Conservation (phyloP, 176 grass and related monocot species). For the Eragrostis nindensis region DNA sequence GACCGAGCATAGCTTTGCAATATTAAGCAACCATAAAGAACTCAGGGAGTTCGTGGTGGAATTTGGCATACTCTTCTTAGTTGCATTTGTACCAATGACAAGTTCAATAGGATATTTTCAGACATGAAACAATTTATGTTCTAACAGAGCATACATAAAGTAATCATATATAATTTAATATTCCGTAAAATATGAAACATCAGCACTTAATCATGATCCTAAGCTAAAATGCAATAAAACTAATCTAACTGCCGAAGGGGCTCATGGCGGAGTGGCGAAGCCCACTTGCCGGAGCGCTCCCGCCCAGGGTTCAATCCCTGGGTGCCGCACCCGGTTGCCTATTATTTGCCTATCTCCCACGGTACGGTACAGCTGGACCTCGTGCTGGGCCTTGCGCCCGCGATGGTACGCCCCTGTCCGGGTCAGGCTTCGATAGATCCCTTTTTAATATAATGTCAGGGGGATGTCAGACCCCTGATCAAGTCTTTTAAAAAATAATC, state of each 20-base stretch:
- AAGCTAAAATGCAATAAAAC: constrained; percentile 1
- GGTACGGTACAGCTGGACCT: no score
- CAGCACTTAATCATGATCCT: constrained; percentile 13
- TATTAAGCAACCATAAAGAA: constrained; percentile 17
- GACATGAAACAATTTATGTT: constrained; percentile 11
- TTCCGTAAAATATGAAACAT: not conserved
- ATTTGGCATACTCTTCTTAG: not conserved
- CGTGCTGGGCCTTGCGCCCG: no score
- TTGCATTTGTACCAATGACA: not conserved
- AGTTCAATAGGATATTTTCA: not conserved
- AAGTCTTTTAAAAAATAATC: not conserved
- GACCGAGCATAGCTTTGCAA: constrained; percentile 5
- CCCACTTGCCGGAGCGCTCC: no score
- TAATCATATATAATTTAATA: not conserved
- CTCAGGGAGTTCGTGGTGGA: not conserved
- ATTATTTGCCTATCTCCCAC: no score
- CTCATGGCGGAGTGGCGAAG: no score
- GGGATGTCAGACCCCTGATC: no score
- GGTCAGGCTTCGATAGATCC: no score
- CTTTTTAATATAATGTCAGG: no score
- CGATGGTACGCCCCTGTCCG: no score
- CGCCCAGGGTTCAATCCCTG: no score
- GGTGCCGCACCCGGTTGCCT: no score
- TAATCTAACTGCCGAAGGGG: no score
- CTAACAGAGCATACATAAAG: not conserved